Percentiles rank a stretch among this genome's conserved stretches.
These are phyloP conservation scores for Neophaeococcomyces mojaviensis DNA, from an alignment of 2,329 filamentous ascomycete genomes.

Conservation along the genomic window DNA sequence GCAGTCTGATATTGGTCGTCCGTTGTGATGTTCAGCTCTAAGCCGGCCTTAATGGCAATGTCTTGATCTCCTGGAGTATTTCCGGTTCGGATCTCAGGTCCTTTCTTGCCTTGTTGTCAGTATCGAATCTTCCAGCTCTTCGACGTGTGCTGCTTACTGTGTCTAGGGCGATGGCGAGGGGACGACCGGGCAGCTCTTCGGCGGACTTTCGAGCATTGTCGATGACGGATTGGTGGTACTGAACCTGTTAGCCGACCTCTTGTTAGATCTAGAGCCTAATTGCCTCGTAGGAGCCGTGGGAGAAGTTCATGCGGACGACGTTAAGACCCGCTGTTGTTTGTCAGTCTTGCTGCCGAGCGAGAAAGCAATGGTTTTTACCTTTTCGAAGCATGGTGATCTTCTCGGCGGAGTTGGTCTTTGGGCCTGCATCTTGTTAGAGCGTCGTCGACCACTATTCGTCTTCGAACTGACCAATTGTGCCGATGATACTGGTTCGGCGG, in stretches of 20 bases:
- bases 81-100: constrained; percentile 79
- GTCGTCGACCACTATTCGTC: no score
- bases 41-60: constrained; percentile 73
- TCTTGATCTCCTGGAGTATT: constrained; percentile 65
- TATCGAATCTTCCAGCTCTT: constrained; percentile 20
- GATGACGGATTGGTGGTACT: constrained; percentile 97
- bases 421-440: constrained; percentile 43
- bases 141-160: constrained; percentile 47
- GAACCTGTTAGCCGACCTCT: constrained; percentile 16
- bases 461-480: constrained; percentile 72
- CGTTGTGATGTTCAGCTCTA: constrained; percentile 90
- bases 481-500: constrained; percentile 95
- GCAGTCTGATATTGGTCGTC: constrained; percentile 82
- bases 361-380: constrained; percentile 32
- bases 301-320: constrained; percentile 99
- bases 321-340: constrained; percentile 66
- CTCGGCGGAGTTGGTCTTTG: constrained; percentile 97
- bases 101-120: constrained; percentile 46
- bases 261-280: constrained; percentile 15
- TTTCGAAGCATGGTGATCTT: constrained; percentile 90
- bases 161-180: constrained; percentile 87
- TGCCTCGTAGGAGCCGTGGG: constrained; percentile 76
- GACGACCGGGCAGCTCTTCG: constrained; percentile 67
- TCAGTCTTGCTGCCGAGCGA: constrained; percentile 12
- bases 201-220: constrained; percentile 89